A percentile compares a stretch with the other conserved stretches of the same genome.
These are phyloP conservation scores for Tritrichomonas musculus DNA, from an alignment of 208 protist species.

Conservation along the genomic window DNA sequence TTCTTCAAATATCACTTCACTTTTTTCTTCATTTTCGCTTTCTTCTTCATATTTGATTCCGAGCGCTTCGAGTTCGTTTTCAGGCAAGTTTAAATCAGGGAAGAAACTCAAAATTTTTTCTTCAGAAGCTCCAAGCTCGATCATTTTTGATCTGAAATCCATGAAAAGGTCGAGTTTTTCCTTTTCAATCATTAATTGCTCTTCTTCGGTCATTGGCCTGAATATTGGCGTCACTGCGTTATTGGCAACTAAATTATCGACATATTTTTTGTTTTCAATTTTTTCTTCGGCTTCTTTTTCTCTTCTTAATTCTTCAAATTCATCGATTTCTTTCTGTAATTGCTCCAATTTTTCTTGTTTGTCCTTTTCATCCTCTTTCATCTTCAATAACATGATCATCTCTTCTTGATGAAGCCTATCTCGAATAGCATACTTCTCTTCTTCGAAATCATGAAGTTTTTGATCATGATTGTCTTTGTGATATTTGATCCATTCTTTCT, in stretches of 20 bases:
- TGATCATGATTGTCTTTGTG: background rate
- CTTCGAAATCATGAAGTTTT: background rate
- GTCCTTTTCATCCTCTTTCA: background rate
- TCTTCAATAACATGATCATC: background rate
- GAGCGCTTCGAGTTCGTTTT: background rate
- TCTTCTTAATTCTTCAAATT: background rate
- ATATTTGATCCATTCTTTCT: background rate
- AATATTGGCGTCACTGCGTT: slow-evolving; percentile 8
- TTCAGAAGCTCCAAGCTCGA: background rate
- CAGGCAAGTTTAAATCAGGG: slow-evolving; percentile 20
- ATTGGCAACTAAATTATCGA: background rate
- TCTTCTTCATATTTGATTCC: background rate
- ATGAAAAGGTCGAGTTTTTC: background rate
- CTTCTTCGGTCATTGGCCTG: background rate
- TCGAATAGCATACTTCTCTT: background rate
- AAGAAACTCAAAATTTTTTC: slow-evolving; percentile 20
- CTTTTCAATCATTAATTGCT: background rate
- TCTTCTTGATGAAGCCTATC: background rate
- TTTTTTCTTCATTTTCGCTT: background rate
- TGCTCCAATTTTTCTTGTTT: background rate
- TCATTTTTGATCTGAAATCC: background rate
- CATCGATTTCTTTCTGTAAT: background rate
- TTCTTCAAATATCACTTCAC: too few relatives aligned
- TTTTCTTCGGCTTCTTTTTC: background rate
- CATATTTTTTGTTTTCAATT: background rate